These are phyloP conservation scores for Paramecium bursaria DNA, from an alignment of 73 alveolate species.

Conservation along the genomic window DNA sequence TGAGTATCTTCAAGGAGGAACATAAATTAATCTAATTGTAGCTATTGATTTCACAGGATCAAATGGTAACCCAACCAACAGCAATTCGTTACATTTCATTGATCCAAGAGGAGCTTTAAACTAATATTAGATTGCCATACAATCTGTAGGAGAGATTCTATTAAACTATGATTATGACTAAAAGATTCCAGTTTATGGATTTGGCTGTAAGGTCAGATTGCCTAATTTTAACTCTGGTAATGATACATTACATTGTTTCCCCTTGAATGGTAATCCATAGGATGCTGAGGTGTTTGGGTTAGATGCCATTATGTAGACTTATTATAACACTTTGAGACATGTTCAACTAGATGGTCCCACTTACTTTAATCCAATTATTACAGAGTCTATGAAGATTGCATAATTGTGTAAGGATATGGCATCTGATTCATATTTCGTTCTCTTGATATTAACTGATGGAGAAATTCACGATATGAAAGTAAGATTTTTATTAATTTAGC, in stretches of 20 bases:
- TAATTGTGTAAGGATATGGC: conserved; percentile 65
- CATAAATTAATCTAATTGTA: conserved; percentile 81
- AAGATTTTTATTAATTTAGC: conserved; percentile 71
- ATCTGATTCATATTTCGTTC: conserved; percentile 78
- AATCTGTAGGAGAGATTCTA: conserved; percentile 77
- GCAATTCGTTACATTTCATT: conserved; percentile 77
- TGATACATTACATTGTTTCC: conserved; percentile 78
- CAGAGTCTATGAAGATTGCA: conserved; percentile 75
- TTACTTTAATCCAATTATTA: conserved; percentile 75
- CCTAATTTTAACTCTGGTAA: conserved; percentile 61
- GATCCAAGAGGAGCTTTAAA: conserved; percentile 69
- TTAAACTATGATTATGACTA: conserved; percentile 88
- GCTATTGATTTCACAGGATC: conserved; percentile 90
- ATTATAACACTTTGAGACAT: conserved; percentile 73
- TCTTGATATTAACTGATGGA: conserved; percentile 96
- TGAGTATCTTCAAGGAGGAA: conserved; percentile 85
- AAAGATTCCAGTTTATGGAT: conserved; percentile 86
- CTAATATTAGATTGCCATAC: conserved; percentile 81
- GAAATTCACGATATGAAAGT: conserved; percentile 89
- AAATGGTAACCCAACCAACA: conserved; percentile 72
- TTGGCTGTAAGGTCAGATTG: conserved; percentile 80
- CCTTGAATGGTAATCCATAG: conserved; percentile 73
- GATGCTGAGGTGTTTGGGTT: conserved; percentile 78
- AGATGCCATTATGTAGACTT: conserved; percentile 77
- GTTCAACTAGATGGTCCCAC: conserved; percentile 86